Conservation (phyloP, 306 rosid species). For the Sesbania bispinosa region DNA sequence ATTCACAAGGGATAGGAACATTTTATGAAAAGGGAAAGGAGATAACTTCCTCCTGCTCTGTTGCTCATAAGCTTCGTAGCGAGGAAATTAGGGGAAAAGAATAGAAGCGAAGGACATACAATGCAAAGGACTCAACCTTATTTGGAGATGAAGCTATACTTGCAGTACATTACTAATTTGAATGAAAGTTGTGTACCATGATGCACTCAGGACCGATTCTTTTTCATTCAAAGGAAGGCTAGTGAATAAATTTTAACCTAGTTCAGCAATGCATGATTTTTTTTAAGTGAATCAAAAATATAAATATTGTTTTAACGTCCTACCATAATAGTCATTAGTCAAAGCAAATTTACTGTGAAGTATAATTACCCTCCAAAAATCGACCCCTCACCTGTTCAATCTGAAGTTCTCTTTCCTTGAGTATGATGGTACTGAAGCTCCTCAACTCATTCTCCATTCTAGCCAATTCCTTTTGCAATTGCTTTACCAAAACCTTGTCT, state of each 20-base stretch:
- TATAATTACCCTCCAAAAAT: neutral
- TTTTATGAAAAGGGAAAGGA: neutral
- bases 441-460: conserved; percentile 65
- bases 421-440: conserved; percentile 41
- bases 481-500: conserved; percentile 85
- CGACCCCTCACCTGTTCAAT: conserved; percentile 65
- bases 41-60: neutral
- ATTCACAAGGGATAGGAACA: conserved; percentile 9
- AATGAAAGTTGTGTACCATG: conserved; percentile 3
- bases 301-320: neutral
- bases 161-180: conserved; percentile 2
- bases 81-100: neutral
- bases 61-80: neutral
- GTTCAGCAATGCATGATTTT: neutral
- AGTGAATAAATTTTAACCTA: neutral
- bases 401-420: conserved; percentile 72
- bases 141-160: neutral
- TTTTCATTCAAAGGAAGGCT: neutral
- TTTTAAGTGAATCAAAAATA: conserved; percentile 6
- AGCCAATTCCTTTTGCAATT: conserved; percentile 65
- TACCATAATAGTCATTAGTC: neutral
- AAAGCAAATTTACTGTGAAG: neutral
- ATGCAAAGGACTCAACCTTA: neutral
- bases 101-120: neutral
- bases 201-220: neutral